Base-by-base conservation (phyloP, 2,329 filamentous ascomycete genomes). In the Hymenoscyphus infarciens region DNA sequence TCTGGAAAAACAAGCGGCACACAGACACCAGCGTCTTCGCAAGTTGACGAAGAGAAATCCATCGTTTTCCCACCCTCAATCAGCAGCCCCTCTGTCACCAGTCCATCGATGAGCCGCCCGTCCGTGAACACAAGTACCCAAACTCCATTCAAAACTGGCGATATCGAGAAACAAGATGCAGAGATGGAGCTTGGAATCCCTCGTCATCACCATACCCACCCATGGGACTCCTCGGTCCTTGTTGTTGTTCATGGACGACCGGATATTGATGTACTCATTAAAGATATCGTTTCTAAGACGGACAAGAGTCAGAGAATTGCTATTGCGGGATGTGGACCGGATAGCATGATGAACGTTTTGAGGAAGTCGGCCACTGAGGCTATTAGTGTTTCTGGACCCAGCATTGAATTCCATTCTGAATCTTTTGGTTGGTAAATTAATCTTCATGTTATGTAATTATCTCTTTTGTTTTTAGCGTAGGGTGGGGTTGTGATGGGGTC, bases 401-500 rank as follows among this genome's bases (percentile, higher is more conserved):
- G 77, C 31, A 75, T 83, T n/a, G 80, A 82, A 68, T 72, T 82
- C 56, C 80, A 83, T 68, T 80, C 77, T 64, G 81, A 83, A 69
- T 65, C 70, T 35, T 72, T 72, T 60, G 67, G 68, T 5, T 71
- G 70, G 70, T 71, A 29, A 57, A 5, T n/a, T n/a, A n/a, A n/a
- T n/a, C n/a, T n/a, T 10, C 39, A n/a, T 2, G 15, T 42, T 8
- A 19, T 11, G 15, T 42, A 19, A 42, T 42, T 49, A 22, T 49
- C 19, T 22, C n/a, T 22, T 49, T 49, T 49, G n/a, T 11, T 49
- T 49, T 49, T 3, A 10, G 2, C 1, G 10, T 25, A 11, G 42
- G 42, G 42, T 45, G n/a, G n/a, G 39, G n/a, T 19, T 19, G 16
- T 45, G 39, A 19, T 45, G 5, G 19, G 39, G 39, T 7, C n/a